phyloP scores from a whole-genome alignment of 352 stramenopile genomes.

The Peronospora destructor region DNA sequence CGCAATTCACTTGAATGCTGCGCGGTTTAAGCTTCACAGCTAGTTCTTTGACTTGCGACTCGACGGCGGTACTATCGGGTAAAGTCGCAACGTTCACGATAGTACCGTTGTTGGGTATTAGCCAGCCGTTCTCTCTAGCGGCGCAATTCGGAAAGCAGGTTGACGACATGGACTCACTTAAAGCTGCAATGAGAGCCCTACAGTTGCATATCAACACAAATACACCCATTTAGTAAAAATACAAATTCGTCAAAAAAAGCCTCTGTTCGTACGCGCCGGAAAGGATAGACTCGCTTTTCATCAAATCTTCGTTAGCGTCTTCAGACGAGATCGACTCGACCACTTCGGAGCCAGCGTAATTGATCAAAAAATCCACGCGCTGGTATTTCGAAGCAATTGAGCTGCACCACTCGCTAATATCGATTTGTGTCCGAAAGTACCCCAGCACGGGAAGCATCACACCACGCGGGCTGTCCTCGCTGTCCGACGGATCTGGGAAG shows the following conservation, averaged over 20 bases:
- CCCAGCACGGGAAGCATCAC: constrained; percentile 51
- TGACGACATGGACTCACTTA: constrained; percentile 23
- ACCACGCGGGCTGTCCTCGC: constrained; percentile 35
- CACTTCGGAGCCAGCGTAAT: constrained; percentile 36
- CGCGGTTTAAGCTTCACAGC: constrained; percentile 31
- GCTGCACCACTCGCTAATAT: constrained; percentile 54
- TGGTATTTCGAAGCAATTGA: constrained; percentile 52
- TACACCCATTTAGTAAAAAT: constrained; percentile 4
- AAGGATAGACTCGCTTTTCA: constrained; percentile 8
- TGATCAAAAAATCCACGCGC: constrained; percentile 63
- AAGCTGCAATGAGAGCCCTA: constrained; percentile 22
- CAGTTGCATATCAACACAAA: constrained; percentile 1
- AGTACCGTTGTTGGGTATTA: constrained; percentile 15
- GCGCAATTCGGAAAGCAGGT: constrained; percentile 22
- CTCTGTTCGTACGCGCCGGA: constrained; percentile 16
- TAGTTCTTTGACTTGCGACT: constrained; percentile 38
- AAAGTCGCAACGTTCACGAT: constrained; percentile 23
- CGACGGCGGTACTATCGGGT: constrained; percentile 21
- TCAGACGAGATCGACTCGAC: constrained; percentile 8
- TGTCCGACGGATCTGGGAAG: constrained; percentile 33
- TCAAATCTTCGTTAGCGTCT: not conserved
- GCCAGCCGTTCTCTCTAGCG: constrained; percentile 11
- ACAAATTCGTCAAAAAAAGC: not conserved
- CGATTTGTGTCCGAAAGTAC: constrained; percentile 35
- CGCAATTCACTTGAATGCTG: constrained; percentile 51